Base-by-base conservation (phyloP, 352 stramenopile genomes). In the Pythium dissimile region DNA sequence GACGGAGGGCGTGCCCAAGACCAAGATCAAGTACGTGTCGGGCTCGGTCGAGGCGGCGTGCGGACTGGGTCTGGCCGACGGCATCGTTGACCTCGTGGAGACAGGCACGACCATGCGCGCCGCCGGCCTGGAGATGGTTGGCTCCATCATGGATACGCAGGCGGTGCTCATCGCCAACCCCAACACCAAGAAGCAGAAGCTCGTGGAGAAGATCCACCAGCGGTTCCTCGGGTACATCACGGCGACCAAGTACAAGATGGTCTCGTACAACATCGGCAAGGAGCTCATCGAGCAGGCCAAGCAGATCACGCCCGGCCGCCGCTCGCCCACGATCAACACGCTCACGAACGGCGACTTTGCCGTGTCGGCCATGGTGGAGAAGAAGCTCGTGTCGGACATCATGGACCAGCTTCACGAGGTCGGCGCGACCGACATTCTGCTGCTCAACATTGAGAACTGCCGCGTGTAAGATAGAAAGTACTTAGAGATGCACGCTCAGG, bases 31-130 rank as follows among this genome's bases (percentile, higher is more conserved):
- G 67, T 98, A 98, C 76, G 94, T 99, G 27, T 98, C 92, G 0
- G 97, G 97, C n/a, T 98, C 92, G 15, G 97, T 99, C 23, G 97
- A 99, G 67, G 96, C 96, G 1, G 95, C 96, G 8, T 99, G 96
- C 62, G 93, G 93, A 11, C 81, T 99, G n/a, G 97, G 97, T 8
- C 67, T 99, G 31, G 97, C 96, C 13, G 97, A 99, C 71, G 97
- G 94, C 41, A 97, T 99, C 57, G 96, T 99, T 26, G 97, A 99
- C 84, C 80, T 99, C 24, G 96, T 99, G 13, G 97, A 99, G 77
- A 99, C 96, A 11, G 97, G 97, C 26, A 99, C 97, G 31, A 99
- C 97, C 24, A 99, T 99, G 96, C 96, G 93, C 66, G 96, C 96
- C 26, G 96, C 96, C 20, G 96, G 96, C 1, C 71, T 99, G 32